Percentiles rank a stretch among this genome's conserved stretches.
phyloP scores from a whole-genome alignment of 2,329 filamentous ascomycete genomes.

The Arthrinium puccinioides region DNA sequence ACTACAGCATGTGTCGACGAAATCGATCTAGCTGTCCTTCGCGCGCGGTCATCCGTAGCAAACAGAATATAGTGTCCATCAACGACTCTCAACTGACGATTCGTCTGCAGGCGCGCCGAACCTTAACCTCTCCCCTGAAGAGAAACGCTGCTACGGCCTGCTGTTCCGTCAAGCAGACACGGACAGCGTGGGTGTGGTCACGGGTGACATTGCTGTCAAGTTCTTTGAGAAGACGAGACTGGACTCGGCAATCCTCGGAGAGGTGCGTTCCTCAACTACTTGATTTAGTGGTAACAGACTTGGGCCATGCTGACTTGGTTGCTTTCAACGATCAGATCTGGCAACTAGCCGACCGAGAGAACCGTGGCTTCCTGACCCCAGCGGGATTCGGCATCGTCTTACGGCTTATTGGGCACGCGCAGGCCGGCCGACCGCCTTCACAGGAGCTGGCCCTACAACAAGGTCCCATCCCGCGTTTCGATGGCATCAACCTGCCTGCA shows the following conservation, averaged over 20 bases:
- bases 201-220: constrained; percentile 90
- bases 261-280: constrained; percentile 46
- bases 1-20: too few species aligned
- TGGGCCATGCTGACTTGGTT: constrained; percentile 15
- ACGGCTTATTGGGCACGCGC: constrained; percentile 90
- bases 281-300: neutral
- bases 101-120: constrained; percentile 48
- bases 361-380: constrained; percentile 86
- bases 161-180: constrained; percentile 90
- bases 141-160: constrained; percentile 89
- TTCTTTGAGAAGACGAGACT: constrained; percentile 97
- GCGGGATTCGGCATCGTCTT: constrained; percentile 90
- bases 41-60: neutral
- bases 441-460: constrained; percentile 76
- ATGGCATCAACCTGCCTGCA: constrained; percentile 53
- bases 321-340: constrained; percentile 64
- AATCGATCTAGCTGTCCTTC: neutral
- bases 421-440: constrained; percentile 76
- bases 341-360: constrained; percentile 97
- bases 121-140: constrained; percentile 81
- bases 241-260: constrained; percentile 76
- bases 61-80: neutral
- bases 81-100: neutral
- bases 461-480: constrained; percentile 87
- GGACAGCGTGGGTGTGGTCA: constrained; percentile 86